Conservation (phyloP, 2,329 filamentous ascomycete species). For the Fusarium virguliforme region DNA sequence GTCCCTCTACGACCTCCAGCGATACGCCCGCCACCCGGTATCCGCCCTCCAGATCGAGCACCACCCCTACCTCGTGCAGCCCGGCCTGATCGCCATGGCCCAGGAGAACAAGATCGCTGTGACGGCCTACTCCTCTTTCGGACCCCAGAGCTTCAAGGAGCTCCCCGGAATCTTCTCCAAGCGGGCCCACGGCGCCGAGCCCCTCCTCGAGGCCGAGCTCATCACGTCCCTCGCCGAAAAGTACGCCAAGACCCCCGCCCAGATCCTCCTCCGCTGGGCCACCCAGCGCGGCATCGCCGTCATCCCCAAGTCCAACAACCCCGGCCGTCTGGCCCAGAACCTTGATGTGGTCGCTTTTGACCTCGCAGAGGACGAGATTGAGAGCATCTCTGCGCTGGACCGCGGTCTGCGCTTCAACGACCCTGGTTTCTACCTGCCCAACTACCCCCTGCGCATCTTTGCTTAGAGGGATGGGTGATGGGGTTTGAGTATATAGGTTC, state of each 20-base stretch:
- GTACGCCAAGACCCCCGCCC: slow-evolving; percentile 72
- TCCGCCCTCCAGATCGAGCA: slow-evolving; percentile 77
- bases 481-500: background rate
- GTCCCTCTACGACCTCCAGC: slow-evolving; percentile 73
- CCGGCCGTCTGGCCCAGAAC: slow-evolving; percentile 67
- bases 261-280: slow-evolving; percentile 78
- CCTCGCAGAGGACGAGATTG: slow-evolving; percentile 68
- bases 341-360: slow-evolving; percentile 71
- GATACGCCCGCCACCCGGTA: slow-evolving; percentile 70
- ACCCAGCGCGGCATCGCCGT: slow-evolving; percentile 76
- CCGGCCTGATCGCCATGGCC: slow-evolving; percentile 69
- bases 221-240: slow-evolving; percentile 69
- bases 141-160: slow-evolving; percentile 65
- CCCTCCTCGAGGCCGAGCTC: slow-evolving; percentile 54
- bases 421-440: slow-evolving; percentile 52
- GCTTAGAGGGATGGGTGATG: slow-evolving; percentile 45
- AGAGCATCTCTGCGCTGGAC: slow-evolving; percentile 70
- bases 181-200: slow-evolving; percentile 48
- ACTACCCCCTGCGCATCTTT: slow-evolving; percentile 69
- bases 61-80: slow-evolving; percentile 78
- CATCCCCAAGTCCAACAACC: slow-evolving; percentile 75
- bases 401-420: slow-evolving; percentile 74
- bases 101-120: slow-evolving; percentile 71
- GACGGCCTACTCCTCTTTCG: slow-evolving; percentile 78
- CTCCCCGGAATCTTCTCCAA: slow-evolving; percentile 49